phyloP scores from a whole-genome alignment of 75 land plant genomes.

The Cunninghamia lanceolata region DNA sequence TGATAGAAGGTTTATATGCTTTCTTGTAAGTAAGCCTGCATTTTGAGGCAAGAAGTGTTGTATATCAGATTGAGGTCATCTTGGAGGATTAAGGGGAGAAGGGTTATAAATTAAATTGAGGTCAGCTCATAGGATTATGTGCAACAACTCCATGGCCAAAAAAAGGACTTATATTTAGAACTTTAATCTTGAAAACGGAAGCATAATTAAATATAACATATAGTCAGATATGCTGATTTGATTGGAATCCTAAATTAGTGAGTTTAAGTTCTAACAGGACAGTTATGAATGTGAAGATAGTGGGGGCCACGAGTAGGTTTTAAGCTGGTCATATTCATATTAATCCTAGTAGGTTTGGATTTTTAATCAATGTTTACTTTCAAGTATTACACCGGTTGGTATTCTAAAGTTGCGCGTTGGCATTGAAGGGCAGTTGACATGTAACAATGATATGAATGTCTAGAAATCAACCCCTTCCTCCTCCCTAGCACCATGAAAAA shows the following conservation, averaged over 20 bases:
- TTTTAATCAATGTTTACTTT: background rate
- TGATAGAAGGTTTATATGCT: no score
- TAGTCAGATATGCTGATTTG: background rate
- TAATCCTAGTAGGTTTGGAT: background rate
- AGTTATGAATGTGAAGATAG: background rate
- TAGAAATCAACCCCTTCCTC: background rate
- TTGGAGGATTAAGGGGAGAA: background rate
- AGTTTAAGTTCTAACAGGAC: background rate
- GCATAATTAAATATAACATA: background rate
- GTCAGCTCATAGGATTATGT: background rate
- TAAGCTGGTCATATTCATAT: background rate
- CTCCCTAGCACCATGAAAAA: background rate
- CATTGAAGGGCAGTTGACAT: no score
- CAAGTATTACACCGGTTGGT: background rate
- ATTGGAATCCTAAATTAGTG: background rate
- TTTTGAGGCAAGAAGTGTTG: background rate
- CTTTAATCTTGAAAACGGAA: background rate
- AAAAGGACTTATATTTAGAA: background rate
- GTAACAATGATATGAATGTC: background rate
- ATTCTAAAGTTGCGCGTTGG: background rate
- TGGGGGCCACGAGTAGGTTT: background rate
- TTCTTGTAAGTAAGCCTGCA: no score
- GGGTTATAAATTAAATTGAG: background rate
- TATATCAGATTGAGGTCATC: background rate
- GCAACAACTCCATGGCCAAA: background rate